Evolutionary conservation across 768 basidiomycete species (phyloP).

Genomic region (Phylloporus rhodoxanthus): DNA sequence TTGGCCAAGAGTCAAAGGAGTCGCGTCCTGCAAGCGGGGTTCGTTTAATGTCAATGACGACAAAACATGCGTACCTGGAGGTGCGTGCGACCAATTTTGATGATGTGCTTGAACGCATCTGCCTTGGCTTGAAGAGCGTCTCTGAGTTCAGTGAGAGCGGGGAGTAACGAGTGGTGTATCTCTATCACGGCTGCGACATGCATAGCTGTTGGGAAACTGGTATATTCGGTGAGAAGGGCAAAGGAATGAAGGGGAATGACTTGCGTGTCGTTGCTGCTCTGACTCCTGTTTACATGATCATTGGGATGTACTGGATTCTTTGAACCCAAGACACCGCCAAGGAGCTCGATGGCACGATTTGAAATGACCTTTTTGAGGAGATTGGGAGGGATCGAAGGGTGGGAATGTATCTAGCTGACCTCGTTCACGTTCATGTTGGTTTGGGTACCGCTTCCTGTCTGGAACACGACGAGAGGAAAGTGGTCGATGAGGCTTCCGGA

Average conservation of each 20-base stretch:
- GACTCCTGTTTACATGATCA: constrained; percentile 99
- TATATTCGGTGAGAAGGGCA: background rate
- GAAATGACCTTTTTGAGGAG: constrained; percentile 71
- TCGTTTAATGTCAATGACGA: background rate
- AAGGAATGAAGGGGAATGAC: constrained; percentile 22
- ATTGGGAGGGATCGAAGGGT: background rate
- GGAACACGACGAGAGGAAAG: constrained; percentile 98
- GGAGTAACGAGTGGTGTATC: constrained; percentile 70
- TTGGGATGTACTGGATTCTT: constrained; percentile 99
- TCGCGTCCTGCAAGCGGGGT: constrained; percentile 67
- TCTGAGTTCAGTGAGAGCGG: constrained; percentile 78
- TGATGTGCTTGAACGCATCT: constrained; percentile 80
- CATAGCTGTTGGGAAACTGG: constrained; percentile 95
- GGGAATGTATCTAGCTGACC: constrained; percentile 36
- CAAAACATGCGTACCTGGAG: constrained; percentile 50
- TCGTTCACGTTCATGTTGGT: constrained; percentile 99
- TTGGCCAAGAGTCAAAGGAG: constrained; percentile 94
- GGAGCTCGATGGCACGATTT: constrained; percentile 94
- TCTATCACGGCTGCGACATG: constrained; percentile 94
- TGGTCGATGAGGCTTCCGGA: constrained; percentile 90
- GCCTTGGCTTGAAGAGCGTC: constrained; percentile 81
- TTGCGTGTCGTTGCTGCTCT: constrained; percentile 97
- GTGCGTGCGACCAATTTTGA: constrained; percentile 98
- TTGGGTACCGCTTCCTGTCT: constrained; percentile 97
- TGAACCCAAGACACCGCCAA: constrained; percentile 91